Base-by-base conservation (phyloP, 257 asterid genomes). In the Anisodus tanguticus region DNA sequence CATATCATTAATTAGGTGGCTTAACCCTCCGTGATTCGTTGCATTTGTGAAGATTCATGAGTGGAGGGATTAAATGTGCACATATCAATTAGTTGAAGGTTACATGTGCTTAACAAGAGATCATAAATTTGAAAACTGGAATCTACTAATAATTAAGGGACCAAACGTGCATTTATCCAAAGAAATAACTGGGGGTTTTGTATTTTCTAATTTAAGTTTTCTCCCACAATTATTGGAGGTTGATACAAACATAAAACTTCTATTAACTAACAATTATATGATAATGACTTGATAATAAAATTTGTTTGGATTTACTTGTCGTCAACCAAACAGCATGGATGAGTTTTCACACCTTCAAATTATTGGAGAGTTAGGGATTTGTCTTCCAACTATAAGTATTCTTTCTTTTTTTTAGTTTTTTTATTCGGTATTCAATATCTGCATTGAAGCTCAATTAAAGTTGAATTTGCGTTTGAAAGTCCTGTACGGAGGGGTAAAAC, bases 291-390 rank as follows among this genome's bases (percentile, higher is more conserved):
- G 13, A 69, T 69, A 16, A 31, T 4, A 41, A 8, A 55, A 79
- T 62, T 82, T 85, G 80, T 59, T 85, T 79, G 72, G 39, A 84
- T 83, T 81, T 77, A 86, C 80, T 87, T 92, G 94, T 92, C 90
- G 85, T 84, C 87, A 70, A 86, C 86, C 90, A 80, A 87, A 89
- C 91, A 82, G 51, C 87, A 84, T 76, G 76, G 63, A 55, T 64
- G 66, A 9, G 63, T 53, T 86, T 79, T 58, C 60, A 9, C 13
- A 7, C 43, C 58, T 10, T 59, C 43, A 60, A 79, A 82, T 69
- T 39, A 51, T 47, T 68, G 37, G 22, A 76, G 66, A 76, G 58
- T 82, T 16, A 2, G 68, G 8, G 35, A 85, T 53, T 68, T 68
- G 81, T 57, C 45, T 80, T 51, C 16, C 69, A 66, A 83, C 67